Evolutionary conservation across 2,329 filamentous ascomycete species (phyloP), one percentile per base, ranked within the genome.

Genomic region (Aspergillus udagawae): DNA sequence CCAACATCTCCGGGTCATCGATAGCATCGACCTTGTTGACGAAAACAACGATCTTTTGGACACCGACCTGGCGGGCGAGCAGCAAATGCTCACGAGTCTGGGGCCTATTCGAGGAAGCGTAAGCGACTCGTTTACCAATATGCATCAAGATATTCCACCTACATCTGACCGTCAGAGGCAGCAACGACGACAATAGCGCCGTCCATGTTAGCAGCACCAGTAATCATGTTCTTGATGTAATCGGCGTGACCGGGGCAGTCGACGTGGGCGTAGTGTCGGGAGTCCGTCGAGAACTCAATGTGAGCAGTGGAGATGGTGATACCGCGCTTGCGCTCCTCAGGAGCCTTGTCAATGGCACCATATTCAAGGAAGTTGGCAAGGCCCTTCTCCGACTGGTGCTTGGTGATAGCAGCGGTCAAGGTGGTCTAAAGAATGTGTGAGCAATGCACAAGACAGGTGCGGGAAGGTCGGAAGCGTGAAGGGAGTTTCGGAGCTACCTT

Each of bases 171-270:
- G 75, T 99, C 94, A 41, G 92, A 96, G 67, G 94, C 94, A 68
- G 95, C 95, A 70, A 99, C 95, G 66, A 99, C 94, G 71, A 99
- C 97, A 75, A 99, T 93, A 71, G 94, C 93, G 71, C 94, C 94
- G 71, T 99, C 94, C 94, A 99, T 99, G 83, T 92, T 96, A 71
- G 95, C 93, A 63, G 94, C 92, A 87, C 94, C 94, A 67, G 94
- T 99, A 78, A 99, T 99, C 94, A 99, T 99, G 88, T 99, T 99
- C 87, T 99, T 99, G 83, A 99, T 97, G 85, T 99, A 99, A 91
- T 99, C 94, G 80, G 94, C 94, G 88, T 99, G 94, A 80, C 94
- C 94, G 58, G 94, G 94, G 80, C 94, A 99, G 86, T 99, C 94
- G 82, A 99, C 94, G 86, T 99, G 94, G 71, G 94, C 94, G 82